Conservation (phyloP, 306 rosid genomes). For the Mucuna pruriens region DNA sequence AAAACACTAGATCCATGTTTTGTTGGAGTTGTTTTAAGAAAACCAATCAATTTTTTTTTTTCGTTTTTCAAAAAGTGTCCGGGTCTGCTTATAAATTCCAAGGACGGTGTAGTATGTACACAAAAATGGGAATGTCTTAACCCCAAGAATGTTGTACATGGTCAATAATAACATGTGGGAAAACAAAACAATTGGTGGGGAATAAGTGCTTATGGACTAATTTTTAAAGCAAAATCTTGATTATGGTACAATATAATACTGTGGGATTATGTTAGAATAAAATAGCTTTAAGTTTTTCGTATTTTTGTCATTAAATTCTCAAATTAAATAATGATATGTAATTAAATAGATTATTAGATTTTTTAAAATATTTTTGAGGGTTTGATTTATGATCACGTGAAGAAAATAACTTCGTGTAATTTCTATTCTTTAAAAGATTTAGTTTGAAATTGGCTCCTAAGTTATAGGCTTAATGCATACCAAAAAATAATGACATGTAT, state of each 20-base stretch:
- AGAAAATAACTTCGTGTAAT: background rate
- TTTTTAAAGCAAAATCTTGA: background rate
- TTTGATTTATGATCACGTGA: background rate
- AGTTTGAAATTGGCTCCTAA: background rate
- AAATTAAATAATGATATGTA: background rate
- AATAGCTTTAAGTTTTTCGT: background rate
- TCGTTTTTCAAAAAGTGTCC: background rate
- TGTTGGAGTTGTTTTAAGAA: background rate
- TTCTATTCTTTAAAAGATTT: background rate
- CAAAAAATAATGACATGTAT: background rate
- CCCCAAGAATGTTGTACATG: background rate
- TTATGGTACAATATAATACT: background rate
- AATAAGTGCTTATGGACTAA: background rate
- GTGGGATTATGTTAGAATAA: background rate
- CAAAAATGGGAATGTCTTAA: background rate
- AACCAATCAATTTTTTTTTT: background rate
- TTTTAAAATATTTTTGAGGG: too few relatives aligned
- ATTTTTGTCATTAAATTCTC: background rate
- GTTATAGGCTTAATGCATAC: background rate
- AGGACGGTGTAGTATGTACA: conserved; percentile 23
- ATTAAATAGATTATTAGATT: background rate
- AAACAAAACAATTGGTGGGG: background rate
- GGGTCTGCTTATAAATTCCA: background rate
- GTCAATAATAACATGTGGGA: background rate
- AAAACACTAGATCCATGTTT: background rate